Conservation (phyloP, 768 basidiomycete genomes). For the Phanerochaete carnosa region DNA sequence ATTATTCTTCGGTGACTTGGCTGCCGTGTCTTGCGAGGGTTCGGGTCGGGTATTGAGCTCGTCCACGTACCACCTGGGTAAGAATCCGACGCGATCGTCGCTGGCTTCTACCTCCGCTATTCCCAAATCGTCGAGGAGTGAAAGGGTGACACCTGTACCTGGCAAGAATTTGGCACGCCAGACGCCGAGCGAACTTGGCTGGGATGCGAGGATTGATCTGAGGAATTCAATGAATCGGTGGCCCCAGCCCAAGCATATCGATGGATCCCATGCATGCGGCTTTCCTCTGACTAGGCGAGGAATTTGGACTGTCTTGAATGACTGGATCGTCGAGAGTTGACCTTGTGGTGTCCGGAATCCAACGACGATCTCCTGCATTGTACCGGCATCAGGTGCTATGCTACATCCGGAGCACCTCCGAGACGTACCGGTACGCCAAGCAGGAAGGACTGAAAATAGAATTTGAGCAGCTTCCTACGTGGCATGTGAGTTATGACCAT, state of each 20-base stretch:
- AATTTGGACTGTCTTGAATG: constrained; percentile 75
- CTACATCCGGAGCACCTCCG: neutral
- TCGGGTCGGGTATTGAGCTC: neutral
- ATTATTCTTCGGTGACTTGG: neutral
- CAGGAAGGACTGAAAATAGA: constrained; percentile 89
- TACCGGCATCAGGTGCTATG: neutral
- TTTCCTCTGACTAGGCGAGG: constrained; percentile 77
- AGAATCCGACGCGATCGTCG: constrained; percentile 76
- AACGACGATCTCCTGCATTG: constrained; percentile 72
- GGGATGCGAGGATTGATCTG: constrained; percentile 14
- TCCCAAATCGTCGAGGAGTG: constrained; percentile 43
- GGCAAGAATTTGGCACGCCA: constrained; percentile 74
- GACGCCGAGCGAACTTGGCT: constrained; percentile 35
- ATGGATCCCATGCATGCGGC: constrained; percentile 74
- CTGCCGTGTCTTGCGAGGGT: neutral
- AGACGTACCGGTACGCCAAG: constrained; percentile 80
- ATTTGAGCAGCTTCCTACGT: constrained; percentile 83
- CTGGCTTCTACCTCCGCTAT: constrained; percentile 57
- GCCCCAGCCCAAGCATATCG: constrained; percentile 74
- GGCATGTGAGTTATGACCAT: constrained; percentile 5
- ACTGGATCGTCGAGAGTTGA: constrained; percentile 57
- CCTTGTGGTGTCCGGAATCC: constrained; percentile 86
- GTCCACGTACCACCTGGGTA: constrained; percentile 70
- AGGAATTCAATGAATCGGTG: constrained; percentile 57
- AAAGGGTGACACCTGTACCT: constrained; percentile 50